Conservation (phyloP, 345 rosid genomes). For the Rhizophora mangle region DNA sequence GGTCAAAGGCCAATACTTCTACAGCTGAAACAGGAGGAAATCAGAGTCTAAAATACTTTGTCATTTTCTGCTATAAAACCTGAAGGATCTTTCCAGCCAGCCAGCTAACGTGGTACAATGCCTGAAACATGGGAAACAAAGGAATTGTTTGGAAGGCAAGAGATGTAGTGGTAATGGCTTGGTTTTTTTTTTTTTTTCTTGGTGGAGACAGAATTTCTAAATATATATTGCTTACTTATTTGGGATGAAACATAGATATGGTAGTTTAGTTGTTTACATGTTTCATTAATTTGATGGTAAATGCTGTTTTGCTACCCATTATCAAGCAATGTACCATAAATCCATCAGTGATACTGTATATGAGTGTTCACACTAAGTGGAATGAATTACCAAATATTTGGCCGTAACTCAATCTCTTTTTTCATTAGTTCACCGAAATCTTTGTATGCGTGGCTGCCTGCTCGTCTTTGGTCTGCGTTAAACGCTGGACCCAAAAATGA, state of each 20-base stretch:
- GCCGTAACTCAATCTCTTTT: background rate
- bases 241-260: background rate
- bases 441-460: background rate
- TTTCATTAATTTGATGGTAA: slow-evolving; percentile 4
- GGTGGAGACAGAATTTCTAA: background rate
- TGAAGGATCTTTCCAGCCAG: slow-evolving; percentile 3
- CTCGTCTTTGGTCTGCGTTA: too few species aligned
- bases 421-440: background rate
- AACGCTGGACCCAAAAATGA: too few species aligned
- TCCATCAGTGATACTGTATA: slow-evolving; percentile 17
- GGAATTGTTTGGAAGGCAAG: background rate
- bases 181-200: background rate
- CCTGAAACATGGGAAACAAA: slow-evolving; percentile 15
- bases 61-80: background rate
- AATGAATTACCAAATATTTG: background rate
- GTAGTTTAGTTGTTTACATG: slow-evolving; percentile 3
- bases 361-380: slow-evolving; percentile 13
- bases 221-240: background rate
- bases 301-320: slow-evolving; percentile 6
- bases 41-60: slow-evolving; percentile 35
- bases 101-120: slow-evolving; percentile 12
- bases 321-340: slow-evolving; percentile 14
- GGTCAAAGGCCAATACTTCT: slow-evolving; percentile 58
- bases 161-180: background rate
- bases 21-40: slow-evolving; percentile 67